Percentiles rank a stretch among this genome's conserved stretches.
Evolutionary conservation across 75 land plant genomes (phyloP).

Genomic region (Adiantum capillusveneris): DNA sequence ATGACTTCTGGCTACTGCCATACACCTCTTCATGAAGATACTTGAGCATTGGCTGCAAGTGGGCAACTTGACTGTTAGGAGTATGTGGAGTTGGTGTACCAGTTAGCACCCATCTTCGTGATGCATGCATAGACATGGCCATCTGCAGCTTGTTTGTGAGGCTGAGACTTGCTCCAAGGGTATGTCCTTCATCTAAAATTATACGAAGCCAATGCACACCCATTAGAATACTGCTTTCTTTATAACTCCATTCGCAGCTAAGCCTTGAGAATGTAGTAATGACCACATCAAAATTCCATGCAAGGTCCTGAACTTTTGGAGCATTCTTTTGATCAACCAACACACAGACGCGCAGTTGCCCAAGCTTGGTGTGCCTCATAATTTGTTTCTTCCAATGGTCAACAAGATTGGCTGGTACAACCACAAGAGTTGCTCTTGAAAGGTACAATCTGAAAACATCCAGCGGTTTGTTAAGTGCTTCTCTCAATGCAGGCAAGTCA

Average conservation of each 20-base stretch:
- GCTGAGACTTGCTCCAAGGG: conserved; percentile 82
- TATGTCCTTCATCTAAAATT: conserved; percentile 93
- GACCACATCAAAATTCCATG: conserved; percentile 94
- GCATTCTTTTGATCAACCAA: conserved; percentile 65
- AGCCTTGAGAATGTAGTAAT: conserved; percentile 78
- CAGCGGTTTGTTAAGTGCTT: conserved; percentile 63
- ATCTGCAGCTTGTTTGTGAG: conserved; percentile 92
- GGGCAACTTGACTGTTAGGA: conserved; percentile 79
- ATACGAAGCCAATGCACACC: conserved; percentile 88
- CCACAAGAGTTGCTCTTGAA: conserved; percentile 79
- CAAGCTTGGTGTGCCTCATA: conserved; percentile 61
- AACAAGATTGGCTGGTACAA: conserved; percentile 85
- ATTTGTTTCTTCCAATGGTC: conserved; percentile 95
- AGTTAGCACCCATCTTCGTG: conserved; percentile 82
- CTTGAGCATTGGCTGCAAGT: conserved; percentile 85
- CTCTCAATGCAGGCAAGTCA: conserved; percentile 57
- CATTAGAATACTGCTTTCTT: conserved; percentile 61
- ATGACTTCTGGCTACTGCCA: conserved; percentile 68
- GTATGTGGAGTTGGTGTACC: conserved; percentile 96
- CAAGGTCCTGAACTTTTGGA: conserved; percentile 68
- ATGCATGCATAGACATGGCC: conserved; percentile 71
- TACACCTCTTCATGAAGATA: conserved; percentile 84
- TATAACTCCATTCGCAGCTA: conserved; percentile 86
- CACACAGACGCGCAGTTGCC: conserved; percentile 61
- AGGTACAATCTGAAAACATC: conserved; percentile 68